Evolutionary conservation across 768 basidiomycete species (phyloP), one percentile per base, ranked within the genome.

Genomic region (Tulasnella sp.): DNA sequence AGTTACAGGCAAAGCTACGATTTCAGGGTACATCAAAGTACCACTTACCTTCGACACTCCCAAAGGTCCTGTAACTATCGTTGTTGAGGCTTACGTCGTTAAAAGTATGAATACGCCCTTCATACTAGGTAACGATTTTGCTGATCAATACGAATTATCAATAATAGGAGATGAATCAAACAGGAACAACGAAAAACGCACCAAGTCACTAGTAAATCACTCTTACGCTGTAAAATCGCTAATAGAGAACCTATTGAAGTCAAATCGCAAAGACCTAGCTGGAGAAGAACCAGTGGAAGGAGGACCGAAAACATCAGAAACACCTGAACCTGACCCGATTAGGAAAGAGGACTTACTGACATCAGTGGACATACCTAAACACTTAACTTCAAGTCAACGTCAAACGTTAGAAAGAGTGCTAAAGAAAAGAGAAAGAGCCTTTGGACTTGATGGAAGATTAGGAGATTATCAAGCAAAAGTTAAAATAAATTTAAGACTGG

Each of bases 391-490:
- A 1, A 46, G 52, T 1, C 28, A 56, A 32, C 19, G 35, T 16
- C 6, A 16, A 12, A 12, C 3, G 1, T 40, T 67, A 15, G 40
- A 51, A 28, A 53, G 59, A 45, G 39, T 63, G 2, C 2, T 63
- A 1, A 5, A 29, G 12, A 51, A 52, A 27, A 50, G 61, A 53
- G 1, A 50, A 51, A n/a, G n/a, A 33, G 67, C 61, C 0, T 68
- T 67, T 47, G 61, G 65, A 9, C 32, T 68, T 2, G 58, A 66
- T 39, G 65, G 62, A 9, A 37, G 65, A 13, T 48, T 68, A n/a
- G 67, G 67, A 3, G 48, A 61, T 5, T 59, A 62, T 12, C 48
- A 54, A 1, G 58, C 50, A 1, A 35, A 60, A 13, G 63, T 66
- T 0, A 45, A 59, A 3, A 63, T 68, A 3, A 53, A 55, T 0